Conservation (phyloP, 139 green algal genomes). For the Auxenochlorella pyrenoidosa region DNA sequence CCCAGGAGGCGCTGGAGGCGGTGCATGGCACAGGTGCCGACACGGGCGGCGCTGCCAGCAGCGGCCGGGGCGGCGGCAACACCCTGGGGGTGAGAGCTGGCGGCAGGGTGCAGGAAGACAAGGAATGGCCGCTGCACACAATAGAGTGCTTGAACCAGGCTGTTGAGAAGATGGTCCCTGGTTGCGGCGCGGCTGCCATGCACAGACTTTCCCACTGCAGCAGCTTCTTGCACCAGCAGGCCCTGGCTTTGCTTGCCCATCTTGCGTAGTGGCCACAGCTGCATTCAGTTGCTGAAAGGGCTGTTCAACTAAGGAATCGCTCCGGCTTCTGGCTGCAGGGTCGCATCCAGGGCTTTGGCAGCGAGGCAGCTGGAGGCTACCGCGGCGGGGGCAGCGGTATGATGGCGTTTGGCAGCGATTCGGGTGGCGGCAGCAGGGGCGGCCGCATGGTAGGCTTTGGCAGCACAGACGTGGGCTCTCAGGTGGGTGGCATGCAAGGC, state of each 20-base stretch:
- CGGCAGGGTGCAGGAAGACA: too few species aligned
- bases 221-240: too few species aligned
- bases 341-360: slow-evolving; percentile 89
- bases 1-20: slow-evolving; percentile 34
- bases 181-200: too few species aligned
- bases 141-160: too few species aligned
- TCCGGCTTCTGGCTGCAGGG: slow-evolving; percentile 41
- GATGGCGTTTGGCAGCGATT: slow-evolving; percentile 72
- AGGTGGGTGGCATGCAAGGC: slow-evolving; percentile 5
- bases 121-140: too few species aligned
- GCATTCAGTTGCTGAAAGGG: not conserved
- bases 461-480: not conserved
- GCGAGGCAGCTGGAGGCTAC: slow-evolving; percentile 16
- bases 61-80: not conserved
- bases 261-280: too few species aligned
- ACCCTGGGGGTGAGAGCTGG: slow-evolving; percentile 13
- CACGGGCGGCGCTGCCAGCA: not conserved
- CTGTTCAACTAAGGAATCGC: not conserved
- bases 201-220: too few species aligned
- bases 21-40: slow-evolving; percentile 9
- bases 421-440: not conserved
- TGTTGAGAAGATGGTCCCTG: too few species aligned
- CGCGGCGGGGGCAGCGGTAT: slow-evolving; percentile 27
- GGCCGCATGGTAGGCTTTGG: slow-evolving; percentile 31
- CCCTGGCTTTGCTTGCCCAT: too few species aligned